Base-by-base conservation (phyloP, 306 rosid genomes). In the Neltuma alba region DNA sequence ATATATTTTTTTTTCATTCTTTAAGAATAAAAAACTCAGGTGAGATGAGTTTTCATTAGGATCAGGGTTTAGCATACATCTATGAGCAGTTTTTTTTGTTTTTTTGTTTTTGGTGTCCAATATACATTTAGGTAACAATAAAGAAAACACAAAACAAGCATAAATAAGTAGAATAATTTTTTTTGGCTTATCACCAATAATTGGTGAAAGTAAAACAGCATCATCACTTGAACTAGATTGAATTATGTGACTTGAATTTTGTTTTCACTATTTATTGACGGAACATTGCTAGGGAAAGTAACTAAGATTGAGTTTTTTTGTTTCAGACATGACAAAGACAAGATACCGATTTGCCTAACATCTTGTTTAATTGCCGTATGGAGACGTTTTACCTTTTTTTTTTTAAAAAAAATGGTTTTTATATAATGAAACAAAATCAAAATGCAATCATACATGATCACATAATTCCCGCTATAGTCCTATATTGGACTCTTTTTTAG, bases 311-410 rank as follows among this genome's bases (percentile, higher is more conserved):
- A 69, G 74, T 70, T n/a, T n/a, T n/a, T n/a, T 58, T 79, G 41
- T 62, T 66, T 66, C 57, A 50, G 81, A 81, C 76, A 76, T 55
- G 85, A 23, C 71, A 73, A 69, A 61, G 64, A 50, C 85, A 85
- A 78, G 72, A 77, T 81, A 62, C 79, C 61, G 10, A 73, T 81
- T 68, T 81, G 76, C 83, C 85, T 68, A 85, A 78, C 81, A 77
- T 72, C 75, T 69, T 85, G 66, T 85, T 41, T 50, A 61, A 68
- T 61, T 13, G 66, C 66, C 34, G n/a, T 28, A 27, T 13, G 15
- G 25, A 41, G 33, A 48, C 6, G 44, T 68, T 67, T 75, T 37
- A 7, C 41, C 1, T 50, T 20, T 20, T 3, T n/a, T 47, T 23
- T 20, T 3, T n/a, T 47, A 16, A 21, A 38, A 54, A 34, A 62